phyloP scores from a whole-genome alignment of 2,329 filamentous ascomycete genomes.

The Monosporascus sp. region DNA sequence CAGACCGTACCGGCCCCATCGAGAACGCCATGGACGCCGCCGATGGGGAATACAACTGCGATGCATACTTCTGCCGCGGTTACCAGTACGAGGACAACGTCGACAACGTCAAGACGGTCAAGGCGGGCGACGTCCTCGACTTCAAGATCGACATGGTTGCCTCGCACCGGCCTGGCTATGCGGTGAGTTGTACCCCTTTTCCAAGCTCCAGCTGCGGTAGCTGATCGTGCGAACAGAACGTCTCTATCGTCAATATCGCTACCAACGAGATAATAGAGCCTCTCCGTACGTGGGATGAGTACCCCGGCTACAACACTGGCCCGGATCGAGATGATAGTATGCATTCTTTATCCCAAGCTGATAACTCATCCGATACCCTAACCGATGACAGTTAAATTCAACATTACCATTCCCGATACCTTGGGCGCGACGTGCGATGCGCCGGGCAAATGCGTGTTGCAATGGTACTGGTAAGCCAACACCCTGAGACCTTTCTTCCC shows the following conservation, averaged over 20 bases:
- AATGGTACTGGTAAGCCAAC: conserved; percentile 51
- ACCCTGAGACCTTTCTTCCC: not conserved
- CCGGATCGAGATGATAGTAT: conserved; percentile 28
- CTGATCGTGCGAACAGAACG: conserved; percentile 30
- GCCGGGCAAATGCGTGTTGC: conserved; percentile 42
- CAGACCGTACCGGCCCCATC: conserved; percentile 21
- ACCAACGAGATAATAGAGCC: conserved; percentile 41
- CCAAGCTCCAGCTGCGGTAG: not conserved
- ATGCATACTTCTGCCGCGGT: conserved; percentile 24
- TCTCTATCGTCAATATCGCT: conserved; percentile 41
- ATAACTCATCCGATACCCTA: conserved; percentile 17
- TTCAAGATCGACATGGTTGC: conserved; percentile 34
- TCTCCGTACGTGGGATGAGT: conserved; percentile 37
- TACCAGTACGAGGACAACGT: conserved; percentile 27
- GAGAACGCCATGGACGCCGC: conserved; percentile 19
- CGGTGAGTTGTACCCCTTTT: conserved; percentile 11
- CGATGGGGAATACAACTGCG: conserved; percentile 19
- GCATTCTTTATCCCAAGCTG: conserved; percentile 25
- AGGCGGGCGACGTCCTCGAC: conserved; percentile 29
- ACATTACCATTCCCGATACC: conserved; percentile 46
- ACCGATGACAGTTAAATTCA: conserved; percentile 38
- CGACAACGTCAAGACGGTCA: conserved; percentile 19
- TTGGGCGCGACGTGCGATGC: conserved; percentile 39
- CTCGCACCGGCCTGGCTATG: conserved; percentile 29
- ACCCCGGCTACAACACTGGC: conserved; percentile 15